These are phyloP conservation scores for Clohesyomyces aquaticus DNA, from an alignment of 495 filamentous ascomycete species.

Conservation along the genomic window DNA sequence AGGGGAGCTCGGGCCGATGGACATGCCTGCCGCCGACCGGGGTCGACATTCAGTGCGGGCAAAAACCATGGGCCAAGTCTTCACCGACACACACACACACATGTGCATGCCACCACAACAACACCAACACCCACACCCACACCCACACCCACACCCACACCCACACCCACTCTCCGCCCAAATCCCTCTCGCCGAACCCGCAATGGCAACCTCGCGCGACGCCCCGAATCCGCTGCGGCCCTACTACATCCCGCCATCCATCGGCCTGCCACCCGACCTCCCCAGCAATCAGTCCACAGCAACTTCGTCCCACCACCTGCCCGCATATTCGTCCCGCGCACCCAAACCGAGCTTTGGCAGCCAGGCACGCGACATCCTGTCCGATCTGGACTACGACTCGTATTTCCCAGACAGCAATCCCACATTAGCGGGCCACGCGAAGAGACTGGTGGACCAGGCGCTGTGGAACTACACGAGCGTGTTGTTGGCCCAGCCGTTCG, in stretches of 20 bases:
- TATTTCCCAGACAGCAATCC: constrained; percentile 79
- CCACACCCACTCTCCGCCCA: not conserved
- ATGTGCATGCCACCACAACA: not conserved
- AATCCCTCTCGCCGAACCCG: constrained; percentile 11
- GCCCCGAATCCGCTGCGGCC: constrained; percentile 89
- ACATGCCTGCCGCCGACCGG: too few relatives aligned
- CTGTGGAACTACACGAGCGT: constrained; percentile 84
- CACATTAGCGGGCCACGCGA: constrained; percentile 70
- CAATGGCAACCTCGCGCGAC: constrained; percentile 52
- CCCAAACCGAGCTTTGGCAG: constrained; percentile 61
- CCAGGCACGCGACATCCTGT: constrained; percentile 80
- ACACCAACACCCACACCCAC: constrained; percentile 18
- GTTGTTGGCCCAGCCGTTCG: constrained; percentile 90
- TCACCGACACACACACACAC: constrained; percentile 3
- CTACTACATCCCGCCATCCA: constrained; percentile 88
- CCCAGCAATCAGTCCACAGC: constrained; percentile 29
- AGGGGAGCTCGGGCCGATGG: not conserved
- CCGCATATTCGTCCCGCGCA: constrained; percentile 21
- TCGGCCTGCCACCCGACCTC: constrained; percentile 55
- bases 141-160: not conserved
- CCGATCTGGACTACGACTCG: constrained; percentile 86
- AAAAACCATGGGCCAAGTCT: constrained; percentile 7
- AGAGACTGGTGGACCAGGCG: constrained; percentile 74
- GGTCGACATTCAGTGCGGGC: too few relatives aligned
- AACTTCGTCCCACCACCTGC: constrained; percentile 12